Conservation (phyloP, 108 stramenopile species). For the Skeletonema grethae region DNA sequence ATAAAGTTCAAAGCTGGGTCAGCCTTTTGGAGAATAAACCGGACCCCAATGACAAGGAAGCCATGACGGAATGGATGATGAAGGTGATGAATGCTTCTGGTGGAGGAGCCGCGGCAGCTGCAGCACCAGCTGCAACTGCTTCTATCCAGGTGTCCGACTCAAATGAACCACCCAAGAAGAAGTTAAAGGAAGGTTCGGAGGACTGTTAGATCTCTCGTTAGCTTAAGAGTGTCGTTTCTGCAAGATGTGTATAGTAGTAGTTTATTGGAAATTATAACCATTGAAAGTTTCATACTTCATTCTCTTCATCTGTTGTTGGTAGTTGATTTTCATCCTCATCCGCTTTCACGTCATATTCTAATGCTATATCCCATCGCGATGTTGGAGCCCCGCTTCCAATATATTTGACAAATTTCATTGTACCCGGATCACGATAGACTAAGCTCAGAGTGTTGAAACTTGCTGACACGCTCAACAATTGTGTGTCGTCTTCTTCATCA, state of each 20-base stretch:
- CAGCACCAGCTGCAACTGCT: background rate
- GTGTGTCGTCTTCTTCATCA: constrained; percentile 91
- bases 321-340: constrained; percentile 34
- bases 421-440: constrained; percentile 91
- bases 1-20: constrained; percentile 32
- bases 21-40: constrained; percentile 41
- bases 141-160: background rate
- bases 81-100: constrained; percentile 39
- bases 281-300: background rate
- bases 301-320: background rate
- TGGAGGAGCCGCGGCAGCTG: background rate
- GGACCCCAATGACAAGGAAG: constrained; percentile 35
- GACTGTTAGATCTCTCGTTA: background rate
- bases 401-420: constrained; percentile 97
- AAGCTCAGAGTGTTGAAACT: constrained; percentile 92
- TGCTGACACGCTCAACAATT: constrained; percentile 91
- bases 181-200: constrained; percentile 7
- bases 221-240: background rate
- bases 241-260: background rate
- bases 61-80: constrained; percentile 49
- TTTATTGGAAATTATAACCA: background rate
- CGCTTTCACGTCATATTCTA: constrained; percentile 82
- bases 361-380: constrained; percentile 88
- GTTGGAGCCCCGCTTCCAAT: constrained; percentile 88
- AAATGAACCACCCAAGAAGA: constrained; percentile 24